Evolutionary conservation across 371 early-diverging fungal genomes (phyloP).

Genomic region (Rhizomucor miehei): DNA sequence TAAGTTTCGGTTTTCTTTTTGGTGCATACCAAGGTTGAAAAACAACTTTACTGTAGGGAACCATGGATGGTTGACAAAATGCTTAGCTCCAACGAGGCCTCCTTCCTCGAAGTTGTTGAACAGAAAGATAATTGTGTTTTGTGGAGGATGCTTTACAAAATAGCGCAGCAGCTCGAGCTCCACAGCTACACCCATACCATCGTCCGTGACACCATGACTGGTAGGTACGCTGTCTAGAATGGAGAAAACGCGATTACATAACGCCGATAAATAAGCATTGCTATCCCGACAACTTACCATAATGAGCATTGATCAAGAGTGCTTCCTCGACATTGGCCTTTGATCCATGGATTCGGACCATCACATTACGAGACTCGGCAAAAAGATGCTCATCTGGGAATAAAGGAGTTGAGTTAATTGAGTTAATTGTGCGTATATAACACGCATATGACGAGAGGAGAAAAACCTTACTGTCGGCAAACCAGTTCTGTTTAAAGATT

Average conservation of each 20-base stretch:
- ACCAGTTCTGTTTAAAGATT: conserved; percentile 22
- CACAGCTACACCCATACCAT: conserved; percentile 75
- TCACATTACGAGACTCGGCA: conserved; percentile 48
- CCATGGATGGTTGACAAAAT: conserved; percentile 81
- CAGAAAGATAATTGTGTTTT: conserved; percentile 69
- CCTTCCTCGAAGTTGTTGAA: conserved; percentile 89
- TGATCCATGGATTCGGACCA: conserved; percentile 45
- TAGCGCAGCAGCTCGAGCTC: conserved; percentile 70
- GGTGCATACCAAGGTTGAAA: conserved; percentile 75
- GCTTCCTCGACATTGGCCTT: conserved; percentile 43
- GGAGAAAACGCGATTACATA: background rate
- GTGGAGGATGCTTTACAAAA: conserved; percentile 55
- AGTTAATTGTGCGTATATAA: background rate
- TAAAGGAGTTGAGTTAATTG: conserved; percentile 7
- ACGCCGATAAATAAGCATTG: background rate
- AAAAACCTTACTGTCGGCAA: conserved; percentile 27
- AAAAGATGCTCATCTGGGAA: conserved; percentile 41
- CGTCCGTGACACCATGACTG: conserved; percentile 82
- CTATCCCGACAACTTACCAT: conserved; percentile 31
- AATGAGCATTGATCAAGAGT: conserved; percentile 53
- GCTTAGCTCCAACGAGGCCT: conserved; percentile 69
- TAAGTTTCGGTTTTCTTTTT: too few relatives aligned
- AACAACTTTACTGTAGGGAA: conserved; percentile 67
- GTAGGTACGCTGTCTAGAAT: conserved; percentile 68
- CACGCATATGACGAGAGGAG: background rate